A percentile compares a stretch with the other conserved stretches of the same genome.
Evolutionary conservation across 352 stramenopile species (phyloP).

Genomic region (Phytophthora chlamydospora): DNA sequence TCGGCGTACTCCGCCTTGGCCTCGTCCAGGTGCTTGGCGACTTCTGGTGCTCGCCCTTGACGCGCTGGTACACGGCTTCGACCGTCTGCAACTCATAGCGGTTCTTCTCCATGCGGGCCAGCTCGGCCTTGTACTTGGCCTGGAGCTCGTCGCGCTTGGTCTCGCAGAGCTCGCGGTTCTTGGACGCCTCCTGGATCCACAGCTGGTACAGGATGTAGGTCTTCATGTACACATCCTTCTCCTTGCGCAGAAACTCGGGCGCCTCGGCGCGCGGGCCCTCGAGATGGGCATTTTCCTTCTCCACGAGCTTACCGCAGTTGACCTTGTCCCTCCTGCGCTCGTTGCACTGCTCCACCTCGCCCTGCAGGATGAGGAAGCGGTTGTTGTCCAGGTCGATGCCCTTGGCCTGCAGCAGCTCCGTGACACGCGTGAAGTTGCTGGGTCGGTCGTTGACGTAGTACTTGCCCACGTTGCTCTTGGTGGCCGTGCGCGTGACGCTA

Average conservation of each 20-base stretch:
- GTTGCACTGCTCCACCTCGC: constrained; percentile 92
- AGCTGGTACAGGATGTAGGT: constrained; percentile 98
- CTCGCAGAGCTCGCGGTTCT: constrained; percentile 78
- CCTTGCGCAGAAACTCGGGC: constrained; percentile 94
- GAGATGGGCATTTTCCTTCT: constrained; percentile 97
- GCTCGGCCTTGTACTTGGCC: constrained; percentile 75
- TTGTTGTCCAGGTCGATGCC: constrained; percentile 99
- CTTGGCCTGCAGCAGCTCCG: constrained; percentile 92
- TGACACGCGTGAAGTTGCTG: constrained; percentile 96
- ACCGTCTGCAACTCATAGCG: constrained; percentile 80
- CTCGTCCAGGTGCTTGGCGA: constrained; percentile 86
- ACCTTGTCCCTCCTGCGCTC: constrained; percentile 94
- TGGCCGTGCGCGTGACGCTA: constrained; percentile 94
- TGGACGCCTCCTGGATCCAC: constrained; percentile 82
- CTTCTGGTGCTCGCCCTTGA: constrained; percentile 88
- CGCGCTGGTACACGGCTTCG: constrained; percentile 78
- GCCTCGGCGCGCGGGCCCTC: constrained; percentile 95
- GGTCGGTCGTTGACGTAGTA: constrained; percentile 96
- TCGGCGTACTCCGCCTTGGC: constrained; percentile 94
- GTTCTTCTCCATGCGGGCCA: constrained; percentile 83
- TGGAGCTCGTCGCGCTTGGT: constrained; percentile 68
- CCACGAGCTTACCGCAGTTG: constrained; percentile 97
- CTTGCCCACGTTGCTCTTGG: constrained; percentile 95
- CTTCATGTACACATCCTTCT: constrained; percentile 96
- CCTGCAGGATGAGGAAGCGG: constrained; percentile 99